These are phyloP conservation scores for Syncephalastrum contaminatum DNA, from an alignment of 371 early-diverging fungal genomes.

Conservation along the genomic window DNA sequence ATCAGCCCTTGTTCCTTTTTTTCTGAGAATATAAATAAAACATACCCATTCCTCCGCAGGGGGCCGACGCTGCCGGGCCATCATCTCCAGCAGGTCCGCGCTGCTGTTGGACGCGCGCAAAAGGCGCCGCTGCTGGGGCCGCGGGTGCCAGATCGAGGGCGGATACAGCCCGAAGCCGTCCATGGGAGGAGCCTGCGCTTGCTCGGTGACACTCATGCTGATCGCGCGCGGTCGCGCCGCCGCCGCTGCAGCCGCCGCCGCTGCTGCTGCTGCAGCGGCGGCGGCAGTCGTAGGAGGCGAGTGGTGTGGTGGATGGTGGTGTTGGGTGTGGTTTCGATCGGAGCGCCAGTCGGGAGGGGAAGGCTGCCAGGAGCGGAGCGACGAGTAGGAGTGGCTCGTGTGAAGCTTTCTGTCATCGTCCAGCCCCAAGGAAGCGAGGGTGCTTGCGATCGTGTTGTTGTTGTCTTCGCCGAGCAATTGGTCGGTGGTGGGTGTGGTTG, in stretches of 20 bases:
- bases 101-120: conserved; percentile 38
- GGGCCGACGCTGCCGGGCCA: conserved; percentile 30
- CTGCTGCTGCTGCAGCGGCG: conserved; percentile 11
- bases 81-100: conserved; percentile 41
- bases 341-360: conserved; percentile 6
- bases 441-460: conserved; percentile 57
- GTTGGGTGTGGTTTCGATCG: conserved; percentile 20
- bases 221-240: conserved; percentile 26
- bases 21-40: neutral
- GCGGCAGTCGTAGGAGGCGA: conserved; percentile 1
- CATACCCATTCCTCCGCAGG: conserved; percentile 3
- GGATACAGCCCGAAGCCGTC: neutral
- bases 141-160: conserved; percentile 6
- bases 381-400: conserved; percentile 30
- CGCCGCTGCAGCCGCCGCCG: conserved; percentile 13
- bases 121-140: conserved; percentile 8
- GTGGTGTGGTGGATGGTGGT: conserved; percentile 14
- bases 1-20: neutral
- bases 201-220: conserved; percentile 22
- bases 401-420: conserved; percentile 49
- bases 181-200: conserved; percentile 1
- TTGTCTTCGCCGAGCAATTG: conserved; percentile 44
- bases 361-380: conserved; percentile 18
- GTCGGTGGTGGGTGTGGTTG: conserved; percentile 36
- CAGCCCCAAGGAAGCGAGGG: conserved; percentile 70